phyloP scores from a whole-genome alignment of 2,329 filamentous ascomycete genomes.

The Aphanocladium album region DNA sequence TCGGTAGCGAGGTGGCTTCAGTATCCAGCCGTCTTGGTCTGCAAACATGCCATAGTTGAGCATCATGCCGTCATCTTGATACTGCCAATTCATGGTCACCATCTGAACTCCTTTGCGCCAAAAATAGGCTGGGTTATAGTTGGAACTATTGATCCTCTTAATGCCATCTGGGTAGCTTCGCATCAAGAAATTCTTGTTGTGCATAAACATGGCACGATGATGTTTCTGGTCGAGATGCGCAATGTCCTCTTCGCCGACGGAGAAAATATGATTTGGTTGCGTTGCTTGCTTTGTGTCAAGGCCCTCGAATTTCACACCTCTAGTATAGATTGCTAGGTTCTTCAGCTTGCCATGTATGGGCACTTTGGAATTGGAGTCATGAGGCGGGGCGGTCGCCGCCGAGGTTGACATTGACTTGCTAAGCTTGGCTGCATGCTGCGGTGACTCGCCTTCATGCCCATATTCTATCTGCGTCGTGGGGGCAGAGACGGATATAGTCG shows the following conservation, averaged over 20 bases:
- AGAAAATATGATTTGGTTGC: conserved; percentile 70
- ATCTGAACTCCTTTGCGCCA: conserved; percentile 96
- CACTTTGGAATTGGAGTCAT: conserved; percentile 39
- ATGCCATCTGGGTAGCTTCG: conserved; percentile 77
- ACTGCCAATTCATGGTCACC: conserved; percentile 98
- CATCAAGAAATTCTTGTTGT: conserved; percentile 86
- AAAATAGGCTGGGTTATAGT: conserved; percentile 85
- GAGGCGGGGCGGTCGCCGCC: not conserved
- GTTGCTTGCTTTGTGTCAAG: conserved; percentile 61
- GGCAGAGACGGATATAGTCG: conserved; percentile 11
- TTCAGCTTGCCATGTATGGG: conserved; percentile 67
- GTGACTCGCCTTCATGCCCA: not conserved
- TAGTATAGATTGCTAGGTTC: conserved; percentile 76
- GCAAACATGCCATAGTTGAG: conserved; percentile 98
- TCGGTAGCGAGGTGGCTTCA: conserved; percentile 75
- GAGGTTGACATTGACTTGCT: conserved; percentile 1
- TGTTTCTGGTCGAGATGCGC: conserved; percentile 51
- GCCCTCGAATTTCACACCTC: conserved; percentile 73
- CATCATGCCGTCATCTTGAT: conserved; percentile 88
- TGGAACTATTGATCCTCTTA: conserved; percentile 77
- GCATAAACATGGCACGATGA: conserved; percentile 71
- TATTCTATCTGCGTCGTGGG: conserved; percentile 22
- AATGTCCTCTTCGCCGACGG: conserved; percentile 79
- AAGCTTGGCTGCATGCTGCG: not conserved
- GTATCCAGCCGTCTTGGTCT: conserved; percentile 73